Evolutionary conservation across 176 grass and related monocot species (phyloP).

Genomic region (Triticum dicoccoides): DNA sequence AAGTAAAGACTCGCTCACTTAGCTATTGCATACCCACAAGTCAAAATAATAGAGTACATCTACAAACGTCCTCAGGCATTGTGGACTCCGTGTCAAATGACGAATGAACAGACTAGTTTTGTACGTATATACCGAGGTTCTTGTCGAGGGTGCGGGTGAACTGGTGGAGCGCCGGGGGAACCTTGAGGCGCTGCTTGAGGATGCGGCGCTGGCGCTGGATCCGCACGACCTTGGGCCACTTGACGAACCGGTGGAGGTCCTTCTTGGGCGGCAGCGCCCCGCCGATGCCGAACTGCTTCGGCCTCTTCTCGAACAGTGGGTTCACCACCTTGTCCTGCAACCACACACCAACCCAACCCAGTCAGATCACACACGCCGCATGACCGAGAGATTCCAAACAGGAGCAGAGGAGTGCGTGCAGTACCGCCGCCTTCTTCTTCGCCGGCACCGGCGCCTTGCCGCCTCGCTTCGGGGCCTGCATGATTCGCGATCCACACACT

Average conservation of each 20-base stretch:
- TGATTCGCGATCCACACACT: not conserved
- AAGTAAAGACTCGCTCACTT: not conserved
- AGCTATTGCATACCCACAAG: not conserved
- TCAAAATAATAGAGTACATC: not conserved
- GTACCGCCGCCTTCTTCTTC: constrained; percentile 60
- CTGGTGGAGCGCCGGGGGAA: constrained; percentile 85
- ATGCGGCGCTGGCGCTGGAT: constrained; percentile 93
- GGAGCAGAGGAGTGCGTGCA: not conserved
- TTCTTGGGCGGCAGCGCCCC: constrained; percentile 82
- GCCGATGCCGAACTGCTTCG: constrained; percentile 88
- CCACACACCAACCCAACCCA: not conserved
- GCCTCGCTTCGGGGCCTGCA: constrained; percentile 76
- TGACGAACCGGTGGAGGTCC: constrained; percentile 79
- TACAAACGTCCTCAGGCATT: not conserved
- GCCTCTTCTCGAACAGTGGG: constrained; percentile 89
- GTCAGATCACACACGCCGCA: not conserved
- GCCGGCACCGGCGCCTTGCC: constrained; percentile 47
- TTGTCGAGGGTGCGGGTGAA: constrained; percentile 93
- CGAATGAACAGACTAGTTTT: not conserved
- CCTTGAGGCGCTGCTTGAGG: constrained; percentile 94
- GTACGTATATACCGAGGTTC: constrained; percentile 59
- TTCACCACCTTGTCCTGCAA: constrained; percentile 70
- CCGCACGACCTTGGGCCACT: constrained; percentile 92
- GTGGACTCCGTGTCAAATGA: not conserved
- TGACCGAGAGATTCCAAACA: no score